Conservation (phyloP, 2,329 filamentous ascomycete species). For the Fusarium sacchari region DNA sequence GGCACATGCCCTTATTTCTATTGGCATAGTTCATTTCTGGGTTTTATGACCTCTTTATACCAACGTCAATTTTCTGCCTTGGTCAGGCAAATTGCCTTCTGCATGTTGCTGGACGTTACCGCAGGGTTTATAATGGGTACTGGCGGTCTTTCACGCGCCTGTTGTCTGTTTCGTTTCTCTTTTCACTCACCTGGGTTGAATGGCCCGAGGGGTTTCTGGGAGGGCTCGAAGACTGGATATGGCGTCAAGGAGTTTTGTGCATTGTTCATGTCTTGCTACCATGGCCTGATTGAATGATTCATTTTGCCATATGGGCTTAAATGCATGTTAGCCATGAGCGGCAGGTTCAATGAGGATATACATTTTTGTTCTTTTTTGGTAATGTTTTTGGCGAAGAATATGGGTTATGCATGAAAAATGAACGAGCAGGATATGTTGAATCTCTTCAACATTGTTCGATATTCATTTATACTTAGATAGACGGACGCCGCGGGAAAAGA, state of each 20-base stretch:
- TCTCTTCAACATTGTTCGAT: neutral
- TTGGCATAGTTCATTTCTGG: neutral
- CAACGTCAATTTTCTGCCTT: conserved; percentile 14
- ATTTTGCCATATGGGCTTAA: conserved; percentile 1
- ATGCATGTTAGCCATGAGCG: neutral
- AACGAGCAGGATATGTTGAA: neutral
- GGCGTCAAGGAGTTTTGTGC: conserved; percentile 21
- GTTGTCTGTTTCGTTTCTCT: conserved; percentile 6
- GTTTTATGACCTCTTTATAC: conserved; percentile 9
- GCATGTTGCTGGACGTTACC: conserved; percentile 12
- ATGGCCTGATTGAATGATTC: neutral
- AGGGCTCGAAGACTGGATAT: conserved; percentile 21
- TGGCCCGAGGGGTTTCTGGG: neutral
- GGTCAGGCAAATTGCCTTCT: conserved; percentile 19
- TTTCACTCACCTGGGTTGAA: neutral
- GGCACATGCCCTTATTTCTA: neutral
- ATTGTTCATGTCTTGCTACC: conserved; percentile 5
- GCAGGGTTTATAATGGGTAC: neutral
- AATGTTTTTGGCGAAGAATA: neutral
- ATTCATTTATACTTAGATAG: conserved; percentile 17
- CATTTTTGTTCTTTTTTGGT: conserved; percentile 12
- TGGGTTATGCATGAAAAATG: conserved; percentile 16
- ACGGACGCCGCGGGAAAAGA: conserved; percentile 13
- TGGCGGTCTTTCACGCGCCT: neutral
- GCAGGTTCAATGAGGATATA: conserved; percentile 1